These are phyloP conservation scores for Teratosphaeria gauchensis DNA, from an alignment of 2,329 filamentous ascomycete species.

Conservation along the genomic window DNA sequence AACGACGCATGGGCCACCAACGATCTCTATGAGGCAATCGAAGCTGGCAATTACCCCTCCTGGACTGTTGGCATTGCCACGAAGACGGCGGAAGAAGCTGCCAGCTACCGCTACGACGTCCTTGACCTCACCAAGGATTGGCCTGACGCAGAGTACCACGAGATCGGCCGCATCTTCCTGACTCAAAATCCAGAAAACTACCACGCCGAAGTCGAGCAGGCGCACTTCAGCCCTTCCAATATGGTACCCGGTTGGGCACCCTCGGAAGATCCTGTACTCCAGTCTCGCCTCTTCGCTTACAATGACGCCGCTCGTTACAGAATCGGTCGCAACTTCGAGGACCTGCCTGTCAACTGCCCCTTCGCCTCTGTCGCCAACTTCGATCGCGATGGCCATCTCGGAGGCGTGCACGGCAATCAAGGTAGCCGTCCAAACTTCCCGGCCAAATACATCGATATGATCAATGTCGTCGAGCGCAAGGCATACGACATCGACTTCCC, in stretches of 20 bases:
- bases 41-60: slow-evolving; percentile 34
- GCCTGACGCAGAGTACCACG: slow-evolving; percentile 35
- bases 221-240: slow-evolving; percentile 55
- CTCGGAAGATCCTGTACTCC: slow-evolving; percentile 52
- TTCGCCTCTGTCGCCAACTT: slow-evolving; percentile 20
- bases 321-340: not conserved
- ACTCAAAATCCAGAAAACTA: slow-evolving; percentile 52
- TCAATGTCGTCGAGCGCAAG: slow-evolving; percentile 16
- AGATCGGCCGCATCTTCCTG: slow-evolving; percentile 43
- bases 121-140: slow-evolving; percentile 51
- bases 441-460: slow-evolving; percentile 17
- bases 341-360: not conserved
- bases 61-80: slow-evolving; percentile 48
- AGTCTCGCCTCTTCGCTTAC: slow-evolving; percentile 49
- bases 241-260: slow-evolving; percentile 55
- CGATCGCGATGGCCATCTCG: slow-evolving; percentile 17
- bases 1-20: slow-evolving; percentile 29
- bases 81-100: slow-evolving; percentile 44
- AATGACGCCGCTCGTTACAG: not conserved
- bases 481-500: slow-evolving; percentile 14
- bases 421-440: slow-evolving; percentile 19
- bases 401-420: slow-evolving; percentile 13
- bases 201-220: slow-evolving; percentile 58
- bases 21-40: slow-evolving; percentile 38
- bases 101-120: slow-evolving; percentile 39